Evolutionary conservation across 768 basidiomycete species (phyloP).

Genomic region (Suillus subalutaceus): DNA sequence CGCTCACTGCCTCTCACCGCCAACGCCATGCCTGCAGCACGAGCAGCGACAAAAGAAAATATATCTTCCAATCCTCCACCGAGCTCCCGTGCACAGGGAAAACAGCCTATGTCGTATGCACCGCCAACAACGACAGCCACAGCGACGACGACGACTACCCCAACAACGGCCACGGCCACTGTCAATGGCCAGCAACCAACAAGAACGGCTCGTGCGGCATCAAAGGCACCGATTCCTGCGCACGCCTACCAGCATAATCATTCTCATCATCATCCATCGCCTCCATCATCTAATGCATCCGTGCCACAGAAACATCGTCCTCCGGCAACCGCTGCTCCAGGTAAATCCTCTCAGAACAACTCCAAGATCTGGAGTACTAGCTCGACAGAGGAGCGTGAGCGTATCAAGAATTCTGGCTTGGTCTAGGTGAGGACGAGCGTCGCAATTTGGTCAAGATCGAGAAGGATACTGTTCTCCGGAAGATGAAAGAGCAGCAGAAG

Average conservation of each 20-base stretch:
- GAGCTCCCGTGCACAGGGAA: slow-evolving; percentile 85
- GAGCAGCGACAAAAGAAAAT: slow-evolving; percentile 43
- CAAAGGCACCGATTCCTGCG: slow-evolving; percentile 58
- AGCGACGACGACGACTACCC: slow-evolving; percentile 28
- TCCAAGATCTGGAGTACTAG: slow-evolving; percentile 96
- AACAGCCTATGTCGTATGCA: slow-evolving; percentile 86
- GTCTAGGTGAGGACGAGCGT: slow-evolving; percentile 88
- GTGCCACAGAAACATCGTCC: slow-evolving; percentile 34
- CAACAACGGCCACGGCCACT: slow-evolving; percentile 35
- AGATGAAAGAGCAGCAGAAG: slow-evolving; percentile 99
- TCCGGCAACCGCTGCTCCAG: slow-evolving; percentile 28
- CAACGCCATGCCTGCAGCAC: slow-evolving; percentile 47
- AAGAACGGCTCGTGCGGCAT: slow-evolving; percentile 51
- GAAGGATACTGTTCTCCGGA: slow-evolving; percentile 95
- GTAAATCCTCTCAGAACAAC: slow-evolving; percentile 42
- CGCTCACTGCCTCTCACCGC: slow-evolving; percentile 39
- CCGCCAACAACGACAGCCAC: slow-evolving; percentile 21
- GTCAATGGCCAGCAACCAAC: slow-evolving; percentile 36
- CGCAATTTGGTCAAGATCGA: slow-evolving; percentile 94
- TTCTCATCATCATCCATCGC: slow-evolving; percentile 55
- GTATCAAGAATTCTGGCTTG: slow-evolving; percentile 98
- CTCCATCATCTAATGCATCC: slow-evolving; percentile 39
- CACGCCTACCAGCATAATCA: slow-evolving; percentile 55
- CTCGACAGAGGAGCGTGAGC: slow-evolving; percentile 90
- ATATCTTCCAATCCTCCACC: slow-evolving; percentile 49